A percentile compares a stretch with the other conserved stretches of the same genome.
phyloP scores from a whole-genome alignment of 805 yeast genomes.

The Ogataea saltuana region DNA sequence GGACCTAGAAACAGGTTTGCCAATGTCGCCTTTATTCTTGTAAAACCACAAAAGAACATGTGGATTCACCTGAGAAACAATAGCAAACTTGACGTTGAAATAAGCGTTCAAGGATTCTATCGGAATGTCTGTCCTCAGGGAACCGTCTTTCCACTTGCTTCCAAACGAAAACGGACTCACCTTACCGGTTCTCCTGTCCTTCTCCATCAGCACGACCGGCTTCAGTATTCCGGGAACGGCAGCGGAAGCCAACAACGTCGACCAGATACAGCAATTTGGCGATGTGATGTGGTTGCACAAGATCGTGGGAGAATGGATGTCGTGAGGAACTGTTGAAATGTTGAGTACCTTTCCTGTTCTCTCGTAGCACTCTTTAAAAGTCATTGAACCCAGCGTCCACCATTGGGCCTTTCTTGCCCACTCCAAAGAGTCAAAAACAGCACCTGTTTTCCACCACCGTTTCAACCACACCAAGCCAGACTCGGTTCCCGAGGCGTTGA shows the following conservation, averaged over 20 bases:
- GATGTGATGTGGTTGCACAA: conserved; percentile 74
- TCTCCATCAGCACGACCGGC: conserved; percentile 78
- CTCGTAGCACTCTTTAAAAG: conserved; percentile 68
- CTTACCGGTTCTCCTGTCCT: conserved; percentile 32
- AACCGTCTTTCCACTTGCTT: conserved; percentile 76
- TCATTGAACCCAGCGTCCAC: conserved; percentile 72
- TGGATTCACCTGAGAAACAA: conserved; percentile 83
- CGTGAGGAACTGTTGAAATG: conserved; percentile 78
- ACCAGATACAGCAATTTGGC: conserved; percentile 83
- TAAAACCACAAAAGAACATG: conserved; percentile 74
- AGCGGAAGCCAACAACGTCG: conserved; percentile 70
- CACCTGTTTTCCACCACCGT: conserved; percentile 74
- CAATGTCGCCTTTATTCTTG: conserved; percentile 79
- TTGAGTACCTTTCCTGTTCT: conserved; percentile 71
- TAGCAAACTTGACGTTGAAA: conserved; percentile 72
- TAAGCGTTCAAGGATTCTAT: conserved; percentile 70
- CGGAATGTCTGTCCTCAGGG: conserved; percentile 77
- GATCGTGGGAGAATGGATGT: conserved; percentile 79
- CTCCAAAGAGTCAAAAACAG: conserved; percentile 69
- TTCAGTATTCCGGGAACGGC: conserved; percentile 83
- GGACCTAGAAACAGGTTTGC: conserved; percentile 68
- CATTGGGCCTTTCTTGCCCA: conserved; percentile 72
- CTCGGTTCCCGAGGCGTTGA: conserved; percentile 67
- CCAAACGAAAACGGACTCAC: conserved; percentile 73
- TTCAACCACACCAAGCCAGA: conserved; percentile 59